Base-by-base conservation (phyloP, 495 filamentous ascomycete species). In the Penicillium antarcticum region DNA sequence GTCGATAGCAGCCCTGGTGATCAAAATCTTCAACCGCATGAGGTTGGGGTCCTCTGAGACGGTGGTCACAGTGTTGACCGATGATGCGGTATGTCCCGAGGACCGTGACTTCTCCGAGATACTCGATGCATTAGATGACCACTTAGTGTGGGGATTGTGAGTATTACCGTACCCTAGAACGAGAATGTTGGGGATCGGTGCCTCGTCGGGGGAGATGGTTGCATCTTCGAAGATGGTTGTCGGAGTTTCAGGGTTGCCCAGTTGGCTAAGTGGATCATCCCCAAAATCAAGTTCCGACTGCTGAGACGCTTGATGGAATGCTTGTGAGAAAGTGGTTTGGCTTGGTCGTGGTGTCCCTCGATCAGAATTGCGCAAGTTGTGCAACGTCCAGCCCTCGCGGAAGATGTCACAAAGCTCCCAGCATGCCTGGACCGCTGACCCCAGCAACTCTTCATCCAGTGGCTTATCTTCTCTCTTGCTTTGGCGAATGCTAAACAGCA, bases 351-450 rank as follows among this genome's bases (percentile, higher is more conserved):
- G 91, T n/a, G 91, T 95, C 19, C 87, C 89, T 31, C 90, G 78
- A 51, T 95, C 91, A 5, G 91, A 89, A 36, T 87, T 82, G 26
- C 94, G 82, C 63, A 95, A 86, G 33, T 87, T 83, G 31, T 92
- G 81, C 55, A 92, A 87, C 23, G 90, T 91, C 91, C 91, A 96
- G 10, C 91, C 91, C 73, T 94, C 88, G 31, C 91, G 80, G 72
- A 95, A 96, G 41, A 96, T 84, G 71, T 96, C 91, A 65, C 89
- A 95, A 21, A 96, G 81, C 57, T 95, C 91, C 91, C 91, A 96
- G 68, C 91, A 96, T 5, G 91, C 87, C 61, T 95, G 91, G 3
- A 96, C 86, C 0, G 91, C 89, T 3, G 88, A 92, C 13, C 88
- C 85, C 5, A 95, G 77, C 6, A 95, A 74, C 58, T 94, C 90